Conservation (phyloP, 306 rosid genomes). For the Castanospermum australe region DNA sequence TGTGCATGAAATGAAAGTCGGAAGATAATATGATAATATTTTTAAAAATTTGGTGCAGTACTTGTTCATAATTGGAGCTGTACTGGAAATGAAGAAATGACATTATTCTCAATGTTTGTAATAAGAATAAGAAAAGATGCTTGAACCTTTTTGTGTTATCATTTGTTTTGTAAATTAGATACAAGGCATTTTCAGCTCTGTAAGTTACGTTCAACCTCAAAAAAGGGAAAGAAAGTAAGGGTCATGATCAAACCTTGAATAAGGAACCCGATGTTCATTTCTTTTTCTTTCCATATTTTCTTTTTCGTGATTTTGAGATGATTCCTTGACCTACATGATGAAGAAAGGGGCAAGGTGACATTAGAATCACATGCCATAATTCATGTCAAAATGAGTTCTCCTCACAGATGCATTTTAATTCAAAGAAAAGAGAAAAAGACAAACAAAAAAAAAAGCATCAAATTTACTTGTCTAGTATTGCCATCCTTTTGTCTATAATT, state of each 20-base stretch:
- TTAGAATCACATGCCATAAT: background rate
- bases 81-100: no score
- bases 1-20: background rate
- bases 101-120: no score
- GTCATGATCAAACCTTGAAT: background rate
- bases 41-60: background rate
- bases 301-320: background rate
- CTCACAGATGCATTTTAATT: background rate
- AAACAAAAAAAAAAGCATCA: background rate
- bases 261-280: background rate
- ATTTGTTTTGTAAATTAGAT: background rate
- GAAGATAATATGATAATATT: background rate
- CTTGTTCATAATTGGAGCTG: background rate
- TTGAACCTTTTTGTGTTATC: background rate
- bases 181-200: background rate
- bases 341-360: background rate
- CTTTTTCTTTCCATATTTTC: background rate
- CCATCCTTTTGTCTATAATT: background rate
- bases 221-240: background rate
- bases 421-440: background rate
- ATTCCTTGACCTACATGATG: background rate
- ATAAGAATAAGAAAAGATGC: background rate
- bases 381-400: background rate
- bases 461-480: background rate
- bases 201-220: background rate